These are phyloP conservation scores for Megacollybia marginata DNA, from an alignment of 768 basidiomycete species.

Conservation along the genomic window DNA sequence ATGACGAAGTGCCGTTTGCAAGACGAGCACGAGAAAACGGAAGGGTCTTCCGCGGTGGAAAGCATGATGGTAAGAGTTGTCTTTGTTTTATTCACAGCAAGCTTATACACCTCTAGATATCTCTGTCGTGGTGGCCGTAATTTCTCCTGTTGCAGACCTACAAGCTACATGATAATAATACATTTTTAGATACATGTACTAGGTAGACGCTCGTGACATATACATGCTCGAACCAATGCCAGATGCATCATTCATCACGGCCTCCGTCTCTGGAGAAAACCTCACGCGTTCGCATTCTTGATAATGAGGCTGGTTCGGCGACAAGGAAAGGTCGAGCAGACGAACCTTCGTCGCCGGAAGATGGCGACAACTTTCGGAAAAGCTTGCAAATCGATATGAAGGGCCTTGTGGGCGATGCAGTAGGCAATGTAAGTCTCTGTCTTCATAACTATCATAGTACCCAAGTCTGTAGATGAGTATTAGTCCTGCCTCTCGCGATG, in stretches of 20 bases:
- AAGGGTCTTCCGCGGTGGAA: conserved; percentile 68
- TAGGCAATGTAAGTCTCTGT: conserved; percentile 60
- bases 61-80: conserved; percentile 61
- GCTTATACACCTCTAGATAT: conserved; percentile 21
- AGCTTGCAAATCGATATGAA: conserved; percentile 77
- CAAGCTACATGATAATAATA: no score
- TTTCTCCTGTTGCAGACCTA: conserved; percentile 15
- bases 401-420: conserved; percentile 70
- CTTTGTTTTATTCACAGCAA: neutral
- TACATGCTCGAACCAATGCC: no score
- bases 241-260: no score
- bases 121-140: conserved; percentile 31
- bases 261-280: no score
- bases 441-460: neutral
- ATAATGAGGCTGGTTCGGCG: no score
- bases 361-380: conserved; percentile 50
- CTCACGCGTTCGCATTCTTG: no score
- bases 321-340: no score
- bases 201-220: no score
- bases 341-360: conserved; percentile 30
- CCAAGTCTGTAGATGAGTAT: conserved; percentile 68
- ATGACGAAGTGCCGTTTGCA: conserved; percentile 78
- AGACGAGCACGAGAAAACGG: conserved; percentile 72
- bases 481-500: conserved; percentile 79
- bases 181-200: no score